Evolutionary conservation across 2,329 filamentous ascomycete genomes (phyloP).

Genomic region (Beauveria sp.): DNA sequence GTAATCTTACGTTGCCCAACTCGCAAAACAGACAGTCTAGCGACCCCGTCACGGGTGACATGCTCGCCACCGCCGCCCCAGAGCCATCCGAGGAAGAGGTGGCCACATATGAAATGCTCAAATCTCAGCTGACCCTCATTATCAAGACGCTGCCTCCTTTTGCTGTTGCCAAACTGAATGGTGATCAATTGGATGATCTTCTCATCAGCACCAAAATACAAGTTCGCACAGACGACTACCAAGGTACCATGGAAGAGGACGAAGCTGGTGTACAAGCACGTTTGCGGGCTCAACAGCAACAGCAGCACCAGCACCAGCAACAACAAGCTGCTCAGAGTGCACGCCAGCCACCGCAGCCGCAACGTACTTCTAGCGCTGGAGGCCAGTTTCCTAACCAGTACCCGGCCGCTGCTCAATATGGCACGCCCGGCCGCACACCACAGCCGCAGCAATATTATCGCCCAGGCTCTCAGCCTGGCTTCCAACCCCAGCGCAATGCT

Average conservation of each 20-base stretch:
- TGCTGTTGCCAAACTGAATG: slow-evolving; percentile 77
- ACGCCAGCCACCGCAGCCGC: slow-evolving; percentile 31
- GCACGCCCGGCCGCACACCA: slow-evolving; percentile 38
- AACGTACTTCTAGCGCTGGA: slow-evolving; percentile 31
- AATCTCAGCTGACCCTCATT: slow-evolving; percentile 65
- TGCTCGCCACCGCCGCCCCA: slow-evolving; percentile 58
- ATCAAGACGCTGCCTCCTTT: slow-evolving; percentile 73
- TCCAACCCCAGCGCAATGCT: slow-evolving; percentile 28
- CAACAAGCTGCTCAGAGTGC: slow-evolving; percentile 20
- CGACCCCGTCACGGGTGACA: slow-evolving; percentile 58
- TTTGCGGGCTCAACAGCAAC: slow-evolving; percentile 32
- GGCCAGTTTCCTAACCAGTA: slow-evolving; percentile 38
- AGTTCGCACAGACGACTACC: slow-evolving; percentile 64
- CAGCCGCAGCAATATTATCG: slow-evolving; percentile 32
- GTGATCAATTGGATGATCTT: slow-evolving; percentile 75
- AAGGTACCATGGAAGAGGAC: slow-evolving; percentile 78
- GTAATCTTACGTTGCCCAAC: slow-evolving; percentile 61
- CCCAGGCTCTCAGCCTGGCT: slow-evolving; percentile 15
- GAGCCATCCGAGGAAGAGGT: slow-evolving; percentile 58
- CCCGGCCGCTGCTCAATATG: slow-evolving; percentile 36
- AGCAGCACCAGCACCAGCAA: slow-evolving; percentile 19
- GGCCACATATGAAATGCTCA: slow-evolving; percentile 63
- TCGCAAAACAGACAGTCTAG: slow-evolving; percentile 53
- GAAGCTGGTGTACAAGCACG: slow-evolving; percentile 52
- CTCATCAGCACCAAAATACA: slow-evolving; percentile 74